Evolutionary conservation across 352 stramenopile species (phyloP).

Genomic region (Globisporangium middletonii): DNA sequence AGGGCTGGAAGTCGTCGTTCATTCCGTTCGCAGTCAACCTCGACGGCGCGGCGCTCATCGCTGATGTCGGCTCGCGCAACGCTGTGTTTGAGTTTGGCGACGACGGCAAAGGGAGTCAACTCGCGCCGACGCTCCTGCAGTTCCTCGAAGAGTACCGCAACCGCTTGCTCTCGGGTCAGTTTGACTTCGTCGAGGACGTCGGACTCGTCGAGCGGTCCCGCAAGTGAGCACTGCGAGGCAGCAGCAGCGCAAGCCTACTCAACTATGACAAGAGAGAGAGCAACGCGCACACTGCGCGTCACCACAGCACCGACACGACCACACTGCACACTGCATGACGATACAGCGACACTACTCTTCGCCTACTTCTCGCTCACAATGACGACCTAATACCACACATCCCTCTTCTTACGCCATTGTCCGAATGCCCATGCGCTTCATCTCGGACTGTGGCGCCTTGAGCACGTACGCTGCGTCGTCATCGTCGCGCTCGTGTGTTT

Average conservation of each 20-base stretch:
- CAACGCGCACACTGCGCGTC: neutral
- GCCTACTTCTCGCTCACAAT: neutral
- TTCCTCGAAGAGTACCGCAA: constrained; percentile 81
- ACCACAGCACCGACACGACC: neutral
- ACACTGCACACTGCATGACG: neutral
- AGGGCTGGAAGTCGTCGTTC: constrained; percentile 51
- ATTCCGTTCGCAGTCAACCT: constrained; percentile 70
- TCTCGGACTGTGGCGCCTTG: constrained; percentile 20
- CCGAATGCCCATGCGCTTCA: constrained; percentile 71
- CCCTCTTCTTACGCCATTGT: constrained; percentile 29
- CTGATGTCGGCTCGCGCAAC: constrained; percentile 40
- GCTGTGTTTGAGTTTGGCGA: constrained; percentile 67
- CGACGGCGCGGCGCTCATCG: constrained; percentile 60
- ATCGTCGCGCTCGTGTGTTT: constrained; percentile 6
- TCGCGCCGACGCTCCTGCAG: constrained; percentile 50
- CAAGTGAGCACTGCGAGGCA: constrained; percentile 24
- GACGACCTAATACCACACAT: neutral
- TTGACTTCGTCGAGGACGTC: constrained; percentile 81
- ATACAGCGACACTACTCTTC: neutral
- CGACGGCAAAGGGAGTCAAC: constrained; percentile 44
- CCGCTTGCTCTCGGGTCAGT: constrained; percentile 72
- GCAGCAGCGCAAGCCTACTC: neutral
- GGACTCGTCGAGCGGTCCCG: constrained; percentile 69
- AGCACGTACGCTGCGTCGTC: constrained; percentile 11
- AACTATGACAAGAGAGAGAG: neutral